Evolutionary conservation across 2,329 filamentous ascomycete species (phyloP), one percentile per base, ranked within the genome.

Genomic region (Claviceps cyperi): DNA sequence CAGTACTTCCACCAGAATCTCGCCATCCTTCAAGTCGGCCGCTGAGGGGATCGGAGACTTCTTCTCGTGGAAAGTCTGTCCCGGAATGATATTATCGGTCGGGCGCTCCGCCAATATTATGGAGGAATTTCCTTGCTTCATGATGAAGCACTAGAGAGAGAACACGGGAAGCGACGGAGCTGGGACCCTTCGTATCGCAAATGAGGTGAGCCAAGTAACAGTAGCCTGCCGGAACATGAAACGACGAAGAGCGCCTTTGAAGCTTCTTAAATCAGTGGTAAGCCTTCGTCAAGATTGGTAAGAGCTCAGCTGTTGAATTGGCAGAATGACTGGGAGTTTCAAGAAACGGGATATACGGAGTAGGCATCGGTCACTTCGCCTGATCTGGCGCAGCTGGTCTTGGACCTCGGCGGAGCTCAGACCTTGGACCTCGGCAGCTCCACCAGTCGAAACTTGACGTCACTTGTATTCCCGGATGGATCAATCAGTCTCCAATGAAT

Each of bases 71-170:
- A 87, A 86, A 14, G 83, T 86, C 61, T 78, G 65, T 52, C 80
- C 81, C 2, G 80, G 77, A 50, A 85, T 63, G 63, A 87, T 81
- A 52, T 72, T 65, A 49, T 64, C 70, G 49, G 65, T 72, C 9
- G 83, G 83, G 47, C 83, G 73, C 66, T 85, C 74, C 48, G 77
- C 79, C 52, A 87, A 77, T 54, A 78, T 70, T 53, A 84, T 68
- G 40, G 70, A 70, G 44, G 68, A 63, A 62, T 72, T 75, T 19
- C 72, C 63, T 46, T 63, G 64, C 43, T 64, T 58, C 71, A 74
- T 74, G 44, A 32, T 62, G 17, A n/a, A 41, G 43, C 15, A 11
- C 21, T 2, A 40, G 36, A 40, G 5, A 19, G 14, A 5, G 13
- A 14, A 45, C 7, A 15, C 15, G 22, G 35, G 41, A 17, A 15